Conservation (phyloP, 2,329 filamentous ascomycete species). For the Ilyonectria sp. region DNA sequence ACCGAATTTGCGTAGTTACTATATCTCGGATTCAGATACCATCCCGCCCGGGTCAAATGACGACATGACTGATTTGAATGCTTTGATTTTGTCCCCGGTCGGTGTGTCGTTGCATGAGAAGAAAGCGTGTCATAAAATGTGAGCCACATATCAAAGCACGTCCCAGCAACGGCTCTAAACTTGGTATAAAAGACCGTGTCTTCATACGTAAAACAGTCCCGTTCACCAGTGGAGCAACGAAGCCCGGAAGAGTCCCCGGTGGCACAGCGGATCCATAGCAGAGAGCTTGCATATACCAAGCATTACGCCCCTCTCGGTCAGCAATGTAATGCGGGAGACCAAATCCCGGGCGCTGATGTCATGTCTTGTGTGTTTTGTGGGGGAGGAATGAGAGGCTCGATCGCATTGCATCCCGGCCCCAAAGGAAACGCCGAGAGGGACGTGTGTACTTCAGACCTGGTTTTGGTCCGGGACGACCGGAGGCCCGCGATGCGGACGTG, state of each 20-base stretch:
- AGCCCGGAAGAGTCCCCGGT: background rate
- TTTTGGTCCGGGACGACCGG: background rate
- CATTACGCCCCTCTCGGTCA: background rate
- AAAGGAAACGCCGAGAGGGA: background rate
- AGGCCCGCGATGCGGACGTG: slow-evolving; percentile 3
- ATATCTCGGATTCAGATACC: slow-evolving; percentile 22
- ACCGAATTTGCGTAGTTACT: slow-evolving; percentile 9
- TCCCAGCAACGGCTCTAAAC: background rate
- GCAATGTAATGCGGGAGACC: slow-evolving; percentile 4
- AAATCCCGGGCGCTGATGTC: slow-evolving; percentile 5
- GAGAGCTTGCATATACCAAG: background rate
- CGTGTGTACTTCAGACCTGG: background rate
- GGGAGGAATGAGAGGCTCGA: slow-evolving; percentile 19
- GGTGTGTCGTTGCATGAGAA: slow-evolving; percentile 5
- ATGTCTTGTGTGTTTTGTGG: slow-evolving; percentile 23
- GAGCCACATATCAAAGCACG: slow-evolving; percentile 15
- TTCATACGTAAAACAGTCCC: background rate
- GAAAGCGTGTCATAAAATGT: slow-evolving; percentile 21
- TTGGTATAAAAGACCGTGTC: slow-evolving; percentile 1
- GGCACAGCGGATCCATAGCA: slow-evolving; percentile 9
- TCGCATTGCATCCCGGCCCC: background rate
- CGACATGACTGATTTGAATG: slow-evolving; percentile 33
- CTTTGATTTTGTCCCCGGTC: slow-evolving; percentile 13
- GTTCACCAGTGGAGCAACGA: background rate
- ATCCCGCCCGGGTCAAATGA: slow-evolving; percentile 27